A percentile compares a stretch with the other conserved stretches of the same genome.
phyloP scores from a whole-genome alignment of 2,329 filamentous ascomycete species.

The Aspergillus sp. region DNA sequence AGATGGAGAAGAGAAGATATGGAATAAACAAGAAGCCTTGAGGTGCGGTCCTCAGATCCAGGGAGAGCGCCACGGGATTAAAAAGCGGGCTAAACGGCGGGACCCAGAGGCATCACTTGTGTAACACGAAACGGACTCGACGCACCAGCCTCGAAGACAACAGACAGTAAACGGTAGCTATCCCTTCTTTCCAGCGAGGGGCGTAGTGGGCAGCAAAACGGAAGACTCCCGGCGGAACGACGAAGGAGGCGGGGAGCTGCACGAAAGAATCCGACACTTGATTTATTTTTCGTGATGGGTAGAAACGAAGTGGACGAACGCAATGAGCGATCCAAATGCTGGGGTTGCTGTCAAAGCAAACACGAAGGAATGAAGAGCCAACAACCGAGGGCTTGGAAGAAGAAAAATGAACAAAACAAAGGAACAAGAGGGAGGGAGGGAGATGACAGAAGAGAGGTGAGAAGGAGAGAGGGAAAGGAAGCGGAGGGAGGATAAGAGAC shows the following conservation, averaged over 20 bases:
- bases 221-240: not conserved
- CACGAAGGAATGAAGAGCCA: too few relatives aligned
- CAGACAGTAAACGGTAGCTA: not conserved
- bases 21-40: not conserved
- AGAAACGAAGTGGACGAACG: too few relatives aligned
- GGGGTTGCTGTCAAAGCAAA: conserved; percentile 1
- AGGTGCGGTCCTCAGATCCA: not conserved
- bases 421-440: not conserved
- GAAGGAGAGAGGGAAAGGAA: not conserved
- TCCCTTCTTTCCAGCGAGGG: not conserved
- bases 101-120: not conserved
- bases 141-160: not conserved
- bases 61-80: not conserved
- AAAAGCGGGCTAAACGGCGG: not conserved
- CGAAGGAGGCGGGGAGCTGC: not conserved
- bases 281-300: too few relatives aligned
- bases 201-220: not conserved
- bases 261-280: too few relatives aligned
- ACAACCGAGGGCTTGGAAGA: too few relatives aligned
- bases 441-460: not conserved
- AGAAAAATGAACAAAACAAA: conserved; percentile 2
- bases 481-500: not conserved
- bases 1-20: not conserved
- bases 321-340: not conserved
- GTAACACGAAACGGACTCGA: not conserved